Conservation (phyloP, 2,329 filamentous ascomycete genomes). For the Nemania diffusa region DNA sequence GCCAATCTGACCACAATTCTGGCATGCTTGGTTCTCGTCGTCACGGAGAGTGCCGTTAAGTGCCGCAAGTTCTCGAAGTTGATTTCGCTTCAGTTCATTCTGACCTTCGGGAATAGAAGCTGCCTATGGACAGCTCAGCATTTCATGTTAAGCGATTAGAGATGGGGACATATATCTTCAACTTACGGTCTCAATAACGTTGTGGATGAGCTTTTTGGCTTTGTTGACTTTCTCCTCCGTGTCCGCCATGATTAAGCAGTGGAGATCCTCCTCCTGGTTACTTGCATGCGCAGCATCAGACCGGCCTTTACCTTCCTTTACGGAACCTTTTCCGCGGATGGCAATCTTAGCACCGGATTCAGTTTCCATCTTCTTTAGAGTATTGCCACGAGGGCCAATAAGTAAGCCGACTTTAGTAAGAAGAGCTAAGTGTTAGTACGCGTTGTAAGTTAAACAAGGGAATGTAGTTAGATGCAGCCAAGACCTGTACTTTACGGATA, state of each 20-base stretch:
- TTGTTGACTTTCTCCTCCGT: conserved; percentile 99
- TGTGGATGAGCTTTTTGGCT: conserved; percentile 97
- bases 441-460: conserved; percentile 52
- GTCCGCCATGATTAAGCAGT: conserved; percentile 99
- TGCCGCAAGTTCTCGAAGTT: conserved; percentile 95
- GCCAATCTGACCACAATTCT: conserved; percentile 98
- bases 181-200: conserved; percentile 96
- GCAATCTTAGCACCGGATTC: conserved; percentile 98
- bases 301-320: conserved; percentile 99
- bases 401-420: conserved; percentile 97
- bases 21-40: conserved; percentile 98
- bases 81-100: conserved; percentile 98
- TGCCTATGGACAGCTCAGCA: conserved; percentile 67
- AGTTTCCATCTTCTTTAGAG: conserved; percentile 98
- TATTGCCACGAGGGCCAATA: conserved; percentile 99
- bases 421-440: conserved; percentile 93
- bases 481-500: conserved; percentile 46
- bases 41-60: conserved; percentile 99
- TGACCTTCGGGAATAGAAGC: conserved; percentile 98
- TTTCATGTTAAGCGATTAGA: neutral
- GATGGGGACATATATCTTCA: neutral
- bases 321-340: conserved; percentile 98
- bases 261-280: conserved; percentile 99
- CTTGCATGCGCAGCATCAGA: conserved; percentile 99
- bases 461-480: conserved; percentile 51